Evolutionary conservation across 2,329 filamentous ascomycete genomes (phyloP), one percentile per base, ranked within the genome.

Genomic region (Cytospora chrysosperma): DNA sequence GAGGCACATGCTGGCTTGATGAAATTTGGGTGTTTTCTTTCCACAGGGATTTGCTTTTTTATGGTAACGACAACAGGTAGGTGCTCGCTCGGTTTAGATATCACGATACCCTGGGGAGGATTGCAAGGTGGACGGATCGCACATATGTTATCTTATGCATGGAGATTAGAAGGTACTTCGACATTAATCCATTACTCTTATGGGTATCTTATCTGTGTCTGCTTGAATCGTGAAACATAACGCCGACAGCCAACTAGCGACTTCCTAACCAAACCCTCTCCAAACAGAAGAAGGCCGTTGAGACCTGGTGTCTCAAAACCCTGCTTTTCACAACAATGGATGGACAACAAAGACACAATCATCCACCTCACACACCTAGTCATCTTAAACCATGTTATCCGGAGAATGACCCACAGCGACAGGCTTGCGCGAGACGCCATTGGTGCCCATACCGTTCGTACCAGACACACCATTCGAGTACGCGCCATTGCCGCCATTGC

Each of bases 341-440:
- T 3, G 4, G n/a, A 32, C 12, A 37, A 5, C n/a, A n/a, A 5
- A 21, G 7, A 1, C 2, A 10, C 2, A 24, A 26, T 21, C 26
- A 21, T 6, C 26, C 15, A 10, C 15, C 10, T 7, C 10, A 28
- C 19, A 12, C 26, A 13, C 6, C 9, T 13, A 5, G 13, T 2
- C 3, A 47, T 9, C 34, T 60, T 61, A 66, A 9, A 66, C 61
- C 58, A 66, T 64, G 24, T 34, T 24, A 49, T 66, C 64, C 6
- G 61, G 58, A 17, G 26, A 30, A 2, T 28, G 21, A 21, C 57
- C 57, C 4, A 40, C 52, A 2, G 26, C 58, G 9, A 66, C 64
- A 17, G 64, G 64, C 32, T 66, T 66, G 32, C 64, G 58, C 7
- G 64, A 60, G n/a, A 57, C 50, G 19, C 52, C 52, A 24, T 47